Evolutionary conservation across 768 basidiomycete genomes (phyloP), one percentile per base, ranked within the genome.

Genomic region (Pisolithus marmoratus): DNA sequence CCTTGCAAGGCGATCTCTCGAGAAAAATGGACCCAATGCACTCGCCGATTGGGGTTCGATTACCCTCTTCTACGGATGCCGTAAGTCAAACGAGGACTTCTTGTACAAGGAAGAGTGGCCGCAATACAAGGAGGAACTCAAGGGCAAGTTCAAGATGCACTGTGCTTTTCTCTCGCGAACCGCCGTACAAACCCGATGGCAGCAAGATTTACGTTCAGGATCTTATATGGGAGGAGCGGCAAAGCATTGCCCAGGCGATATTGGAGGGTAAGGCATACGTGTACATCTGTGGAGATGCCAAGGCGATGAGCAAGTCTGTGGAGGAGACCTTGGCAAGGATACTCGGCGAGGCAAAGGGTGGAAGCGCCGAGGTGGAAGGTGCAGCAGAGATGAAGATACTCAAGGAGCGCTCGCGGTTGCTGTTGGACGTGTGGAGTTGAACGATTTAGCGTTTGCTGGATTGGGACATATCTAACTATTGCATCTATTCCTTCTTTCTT

Each of bases 201-300:
- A 76, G 87, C 76, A 99, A 98, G 77, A 90, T 95, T 63, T 99
- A 99, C 72, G 96, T 99, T n/a, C 96, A 99, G 72, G 93, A 99
- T 70, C 74, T 97, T 52, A 73, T 99, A 11, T 93, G 88, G 89
- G 83, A 97, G 46, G 83, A 92, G 65, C 77, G 84, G 51, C 84
- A 84, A 67, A 78, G 83, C 51, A 79, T 99, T 49, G 90, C 88
- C 9, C 85, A 94, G 51, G 85, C 89, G 17, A 91, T 99, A 59
- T 76, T 96, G 56, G 89, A 90, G 58, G 89, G 91, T 68, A 93
- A 97, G 72, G 96, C 91, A n/a, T 95, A 94, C 68, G 80, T 96
- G 2, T 97, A 97, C 70, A 90, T 97, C 56, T 97, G 94, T 60
- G 94, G 94, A 63, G 94, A 97, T 61, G 94, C 94, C 50, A 95